Conservation (phyloP, 768 basidiomycete species). For the Hygrocybe coccinea region DNA sequence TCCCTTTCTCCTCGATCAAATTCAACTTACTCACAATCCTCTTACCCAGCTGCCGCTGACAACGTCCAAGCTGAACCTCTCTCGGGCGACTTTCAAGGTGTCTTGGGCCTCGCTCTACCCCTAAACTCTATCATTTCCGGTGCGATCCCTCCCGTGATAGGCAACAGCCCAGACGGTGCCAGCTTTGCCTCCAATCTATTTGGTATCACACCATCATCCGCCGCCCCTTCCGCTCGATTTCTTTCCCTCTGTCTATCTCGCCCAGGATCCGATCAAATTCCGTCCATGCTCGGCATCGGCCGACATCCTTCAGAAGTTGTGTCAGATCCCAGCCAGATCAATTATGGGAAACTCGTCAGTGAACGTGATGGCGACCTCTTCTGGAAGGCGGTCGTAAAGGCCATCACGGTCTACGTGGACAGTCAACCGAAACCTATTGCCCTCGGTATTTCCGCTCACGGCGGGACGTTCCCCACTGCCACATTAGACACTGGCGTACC, state of each 20-base stretch:
- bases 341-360: slow-evolving; percentile 45
- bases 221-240: slow-evolving; percentile 58
- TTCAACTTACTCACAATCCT: neutral
- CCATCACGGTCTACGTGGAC: slow-evolving; percentile 57
- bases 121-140: slow-evolving; percentile 61
- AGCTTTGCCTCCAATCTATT: slow-evolving; percentile 67
- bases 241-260: slow-evolving; percentile 63
- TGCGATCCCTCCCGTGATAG: slow-evolving; percentile 43
- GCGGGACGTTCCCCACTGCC: slow-evolving; percentile 50
- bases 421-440: slow-evolving; percentile 37
- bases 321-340: slow-evolving; percentile 46
- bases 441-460: slow-evolving; percentile 39
- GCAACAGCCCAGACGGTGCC: slow-evolving; percentile 58
- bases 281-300: slow-evolving; percentile 65
- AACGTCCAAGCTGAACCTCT: slow-evolving; percentile 55
- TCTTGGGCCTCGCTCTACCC: slow-evolving; percentile 74
- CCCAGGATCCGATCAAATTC: slow-evolving; percentile 54
- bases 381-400: slow-evolving; percentile 59
- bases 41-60: slow-evolving; percentile 52
- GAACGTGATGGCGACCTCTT: slow-evolving; percentile 42
- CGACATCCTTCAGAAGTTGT: slow-evolving; percentile 54
- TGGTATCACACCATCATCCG: slow-evolving; percentile 49
- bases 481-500: slow-evolving; percentile 73
- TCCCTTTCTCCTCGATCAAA: neutral
- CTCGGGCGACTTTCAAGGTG: slow-evolving; percentile 51